Percentiles rank a stretch among this genome's conserved stretches.
These are phyloP conservation scores for Sporobolomyces pararoseus DNA, from an alignment of 768 basidiomycete species.

Conservation along the genomic window DNA sequence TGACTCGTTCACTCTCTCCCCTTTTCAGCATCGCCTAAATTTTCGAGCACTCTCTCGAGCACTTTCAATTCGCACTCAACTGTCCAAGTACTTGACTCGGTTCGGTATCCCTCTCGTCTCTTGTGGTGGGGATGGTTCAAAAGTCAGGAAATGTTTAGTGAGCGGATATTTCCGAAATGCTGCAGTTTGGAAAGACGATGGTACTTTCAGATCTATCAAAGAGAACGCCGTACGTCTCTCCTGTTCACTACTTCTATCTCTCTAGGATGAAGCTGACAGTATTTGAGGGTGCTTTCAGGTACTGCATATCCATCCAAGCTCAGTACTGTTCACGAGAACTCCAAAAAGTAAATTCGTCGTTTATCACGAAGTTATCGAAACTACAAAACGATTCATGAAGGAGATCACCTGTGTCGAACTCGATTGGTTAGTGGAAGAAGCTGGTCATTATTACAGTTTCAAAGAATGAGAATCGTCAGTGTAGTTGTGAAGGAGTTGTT, in stretches of 20 bases:
- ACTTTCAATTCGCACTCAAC: slow-evolving; percentile 87
- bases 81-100: slow-evolving; percentile 89
- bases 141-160: slow-evolving; percentile 81
- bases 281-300: slow-evolving; percentile 57
- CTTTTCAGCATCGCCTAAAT: slow-evolving; percentile 69
- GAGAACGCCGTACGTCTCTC: slow-evolving; percentile 66
- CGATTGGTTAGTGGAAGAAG: slow-evolving; percentile 68
- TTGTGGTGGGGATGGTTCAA: slow-evolving; percentile 75
- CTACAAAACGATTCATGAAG: slow-evolving; percentile 88
- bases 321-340: slow-evolving; percentile 87
- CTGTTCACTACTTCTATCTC: background rate
- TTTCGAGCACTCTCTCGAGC: slow-evolving; percentile 91
- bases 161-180: slow-evolving; percentile 92
- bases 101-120: slow-evolving; percentile 77
- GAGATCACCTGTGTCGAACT: slow-evolving; percentile 91
- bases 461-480: background rate
- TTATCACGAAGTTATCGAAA: slow-evolving; percentile 63
- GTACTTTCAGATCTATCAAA: slow-evolving; percentile 82
- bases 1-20: background rate
- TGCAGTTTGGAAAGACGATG: slow-evolving; percentile 84
- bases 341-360: slow-evolving; percentile 89
- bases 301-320: slow-evolving; percentile 86
- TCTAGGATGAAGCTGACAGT: background rate
- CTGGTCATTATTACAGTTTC: slow-evolving; percentile 44
- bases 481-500: background rate